These are phyloP conservation scores for Zygosaccharomyces pseudobailii DNA, from an alignment of 1,139 yeast species.

Conservation along the genomic window DNA sequence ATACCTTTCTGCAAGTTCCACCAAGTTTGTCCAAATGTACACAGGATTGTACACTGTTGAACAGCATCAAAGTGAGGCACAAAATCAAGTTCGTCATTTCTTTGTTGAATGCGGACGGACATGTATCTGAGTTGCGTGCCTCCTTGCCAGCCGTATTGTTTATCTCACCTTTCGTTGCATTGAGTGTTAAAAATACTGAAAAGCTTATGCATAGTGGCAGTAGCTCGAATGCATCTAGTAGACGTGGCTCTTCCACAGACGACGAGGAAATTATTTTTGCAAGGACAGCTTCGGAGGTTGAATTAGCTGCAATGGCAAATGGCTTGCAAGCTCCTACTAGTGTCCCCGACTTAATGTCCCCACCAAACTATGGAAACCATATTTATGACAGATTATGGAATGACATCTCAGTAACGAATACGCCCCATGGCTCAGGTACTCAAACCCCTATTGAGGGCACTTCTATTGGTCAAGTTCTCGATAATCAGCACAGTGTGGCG, in stretches of 20 bases:
- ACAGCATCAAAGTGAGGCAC: constrained; percentile 54
- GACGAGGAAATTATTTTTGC: constrained; percentile 36
- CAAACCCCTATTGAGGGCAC: constrained; percentile 29
- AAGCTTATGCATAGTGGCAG: constrained; percentile 13
- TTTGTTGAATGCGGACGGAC: constrained; percentile 57
- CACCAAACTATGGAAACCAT: constrained; percentile 84
- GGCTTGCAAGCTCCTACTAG: constrained; percentile 18
- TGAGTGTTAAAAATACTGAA: constrained; percentile 48
- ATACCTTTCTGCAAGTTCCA: constrained; percentile 58
- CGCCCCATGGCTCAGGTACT: constrained; percentile 30
- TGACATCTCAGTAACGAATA: constrained; percentile 42
- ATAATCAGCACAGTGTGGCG: constrained; percentile 31
- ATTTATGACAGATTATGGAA: constrained; percentile 82
- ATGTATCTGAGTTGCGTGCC: constrained; percentile 63
- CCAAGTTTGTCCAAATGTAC: constrained; percentile 68
- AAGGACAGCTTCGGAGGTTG: constrained; percentile 30
- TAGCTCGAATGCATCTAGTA: constrained; percentile 17
- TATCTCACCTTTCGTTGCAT: constrained; percentile 72
- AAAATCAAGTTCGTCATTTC: constrained; percentile 53
- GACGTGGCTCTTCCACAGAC: constrained; percentile 17
- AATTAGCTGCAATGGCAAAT: constrained; percentile 11
- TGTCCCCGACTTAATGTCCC: constrained; percentile 49
- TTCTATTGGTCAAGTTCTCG: constrained; percentile 17
- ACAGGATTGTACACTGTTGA: constrained; percentile 72
- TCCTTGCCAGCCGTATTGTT: constrained; percentile 59